Base-by-base conservation (phyloP, 345 rosid genomes). In the Citrus sp. region DNA sequence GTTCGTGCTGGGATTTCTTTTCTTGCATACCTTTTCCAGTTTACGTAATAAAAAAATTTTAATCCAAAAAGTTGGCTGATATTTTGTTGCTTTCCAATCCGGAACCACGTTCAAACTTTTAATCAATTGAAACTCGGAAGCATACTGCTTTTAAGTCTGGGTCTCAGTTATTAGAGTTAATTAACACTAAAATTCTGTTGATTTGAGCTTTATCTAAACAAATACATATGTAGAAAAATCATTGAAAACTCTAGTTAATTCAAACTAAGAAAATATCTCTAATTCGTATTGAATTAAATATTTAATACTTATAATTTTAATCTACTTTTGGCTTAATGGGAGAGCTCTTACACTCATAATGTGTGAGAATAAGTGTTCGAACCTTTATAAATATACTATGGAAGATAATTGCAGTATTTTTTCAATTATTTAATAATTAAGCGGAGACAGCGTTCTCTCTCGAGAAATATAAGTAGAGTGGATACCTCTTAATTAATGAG, bases 361-460 rank as follows among this genome's bases (percentile, higher is more conserved):
- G n/a, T 2, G 0, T 38, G 42, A 38, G 12, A 38, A 0, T 8
- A 9, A 9, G 3, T 0, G 42, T 38, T 38, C 2, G 3, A 38
- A 0, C 0, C 3, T 38, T 9, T 9, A 38, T 38, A 38, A 38
- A 9, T 0, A 0, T 38, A 38, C 2, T 38, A 38, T 38, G 0
- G 2, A 38, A 2, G 0, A 2, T 38, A 8, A 8, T 38, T 8
- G 0, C 0, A 38, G 0, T 2, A 0, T 8, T 38, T 8, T 38
- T 2, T 38, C 0, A 38, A 38, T 38, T 38, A 2, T 38, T 38
- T 38, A 0, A 38, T 38, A 38, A 38, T 38, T 7, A 9, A 38
- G 3, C 9, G 0, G 40, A 38, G 0, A 0, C 2, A 38, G 0
- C 9, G 0, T 38, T 38, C 0, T 38, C 0, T 38, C 42, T 37